Conservation (phyloP, 2,329 filamentous ascomycete genomes). For the Waltergamsia citrina region DNA sequence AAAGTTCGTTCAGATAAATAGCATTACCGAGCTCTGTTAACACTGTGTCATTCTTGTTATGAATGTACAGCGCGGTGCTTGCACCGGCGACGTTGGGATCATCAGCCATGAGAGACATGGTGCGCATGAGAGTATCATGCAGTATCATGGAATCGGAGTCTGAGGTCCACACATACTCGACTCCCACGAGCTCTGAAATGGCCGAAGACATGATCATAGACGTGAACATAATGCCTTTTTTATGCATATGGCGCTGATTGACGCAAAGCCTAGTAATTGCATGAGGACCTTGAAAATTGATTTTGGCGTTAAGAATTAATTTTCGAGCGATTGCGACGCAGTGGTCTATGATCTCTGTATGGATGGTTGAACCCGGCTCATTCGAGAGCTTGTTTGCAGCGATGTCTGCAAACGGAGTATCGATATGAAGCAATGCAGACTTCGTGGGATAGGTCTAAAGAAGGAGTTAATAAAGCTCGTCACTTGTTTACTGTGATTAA, state of each 20-base stretch:
- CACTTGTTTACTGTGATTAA: no score
- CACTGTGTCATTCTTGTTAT: slow-evolving; percentile 10
- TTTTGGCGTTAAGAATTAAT: slow-evolving; percentile 9
- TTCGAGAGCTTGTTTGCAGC: slow-evolving; percentile 9
- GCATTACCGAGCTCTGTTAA: slow-evolving; percentile 11
- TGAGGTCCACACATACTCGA: slow-evolving; percentile 14
- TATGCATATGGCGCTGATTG: slow-evolving; percentile 13
- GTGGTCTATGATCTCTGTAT: slow-evolving; percentile 10
- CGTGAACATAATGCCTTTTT: slow-evolving; percentile 17
- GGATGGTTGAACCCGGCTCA: slow-evolving; percentile 6
- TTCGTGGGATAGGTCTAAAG: slow-evolving; percentile 9
- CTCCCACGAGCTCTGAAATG: slow-evolving; percentile 11
- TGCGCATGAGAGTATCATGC: slow-evolving; percentile 9
- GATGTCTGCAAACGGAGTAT: slow-evolving; percentile 11
- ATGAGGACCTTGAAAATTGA: slow-evolving; percentile 7
- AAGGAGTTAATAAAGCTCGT: no score
- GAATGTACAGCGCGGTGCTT: slow-evolving; percentile 12
- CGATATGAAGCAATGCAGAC: slow-evolving; percentile 10
- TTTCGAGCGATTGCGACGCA: slow-evolving; percentile 11
- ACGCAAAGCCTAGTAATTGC: slow-evolving; percentile 10
- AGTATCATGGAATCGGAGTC: slow-evolving; percentile 14
- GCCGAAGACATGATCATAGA: slow-evolving; percentile 12
- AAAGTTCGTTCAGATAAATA: slow-evolving; percentile 14
- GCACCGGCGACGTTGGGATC: slow-evolving; percentile 12
- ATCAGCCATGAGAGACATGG: slow-evolving; percentile 9